Evolutionary conservation across 1,284 basidiomycete species (phyloP).

Genomic region (Schizophyllum commune): DNA sequence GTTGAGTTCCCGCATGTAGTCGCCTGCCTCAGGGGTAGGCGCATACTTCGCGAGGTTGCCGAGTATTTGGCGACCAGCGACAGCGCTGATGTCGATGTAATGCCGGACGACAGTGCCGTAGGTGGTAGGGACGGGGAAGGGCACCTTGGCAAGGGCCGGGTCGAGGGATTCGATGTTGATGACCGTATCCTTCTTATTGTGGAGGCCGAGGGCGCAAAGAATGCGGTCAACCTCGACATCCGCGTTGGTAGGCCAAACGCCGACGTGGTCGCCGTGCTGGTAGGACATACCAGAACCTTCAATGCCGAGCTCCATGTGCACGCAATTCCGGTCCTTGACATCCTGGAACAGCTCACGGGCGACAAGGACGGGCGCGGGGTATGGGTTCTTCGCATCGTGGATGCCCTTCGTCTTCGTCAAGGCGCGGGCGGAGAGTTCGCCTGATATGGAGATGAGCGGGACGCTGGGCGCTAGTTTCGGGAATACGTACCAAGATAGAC

Average conservation of each 20-base stretch:
- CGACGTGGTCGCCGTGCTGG: constrained; percentile 97
- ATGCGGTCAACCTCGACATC: constrained; percentile 89
- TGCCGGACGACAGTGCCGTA: constrained; percentile 92
- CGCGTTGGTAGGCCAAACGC: constrained; percentile 94
- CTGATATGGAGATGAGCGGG: constrained; percentile 26
- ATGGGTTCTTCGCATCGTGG: constrained; percentile 97
- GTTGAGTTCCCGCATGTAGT: constrained; percentile 72
- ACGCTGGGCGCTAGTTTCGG: not conserved
- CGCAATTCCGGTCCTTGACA: constrained; percentile 81
- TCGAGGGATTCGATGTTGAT: constrained; percentile 95
- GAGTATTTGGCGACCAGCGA: constrained; percentile 90
- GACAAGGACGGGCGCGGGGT: constrained; percentile 72
- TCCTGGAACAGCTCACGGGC: constrained; percentile 82
- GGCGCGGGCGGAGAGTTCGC: constrained; percentile 85
- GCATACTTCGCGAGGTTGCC: constrained; percentile 84
- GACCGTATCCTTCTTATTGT: constrained; percentile 69
- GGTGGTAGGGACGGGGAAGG: constrained; percentile 96
- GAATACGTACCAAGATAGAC: constrained; percentile 73
- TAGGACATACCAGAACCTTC: constrained; percentile 97
- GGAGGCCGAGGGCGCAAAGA: constrained; percentile 79
- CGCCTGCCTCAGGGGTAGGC: constrained; percentile 72
- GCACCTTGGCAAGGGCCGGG: constrained; percentile 95
- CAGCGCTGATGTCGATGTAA: constrained; percentile 93
- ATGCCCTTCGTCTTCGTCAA: constrained; percentile 88
- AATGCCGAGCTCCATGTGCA: constrained; percentile 92